These are phyloP conservation scores for Trichophyton verrucosum DNA, from an alignment of 2,329 filamentous ascomycete species.

Conservation along the genomic window DNA sequence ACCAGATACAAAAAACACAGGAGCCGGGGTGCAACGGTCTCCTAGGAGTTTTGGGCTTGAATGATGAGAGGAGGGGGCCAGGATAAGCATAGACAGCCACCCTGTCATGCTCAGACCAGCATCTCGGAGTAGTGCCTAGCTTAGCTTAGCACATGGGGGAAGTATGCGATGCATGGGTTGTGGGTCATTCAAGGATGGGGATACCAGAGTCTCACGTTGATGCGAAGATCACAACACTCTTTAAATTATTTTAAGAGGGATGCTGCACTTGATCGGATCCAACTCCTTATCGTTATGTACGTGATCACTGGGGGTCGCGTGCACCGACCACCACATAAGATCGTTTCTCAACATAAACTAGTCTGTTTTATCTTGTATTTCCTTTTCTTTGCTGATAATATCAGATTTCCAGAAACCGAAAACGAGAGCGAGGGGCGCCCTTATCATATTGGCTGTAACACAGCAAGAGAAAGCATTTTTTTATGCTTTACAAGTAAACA, in stretches of 20 bases:
- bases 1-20: background rate
- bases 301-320: background rate
- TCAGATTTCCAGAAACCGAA: background rate
- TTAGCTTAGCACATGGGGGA: slow-evolving; percentile 6
- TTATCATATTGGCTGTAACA: slow-evolving; percentile 1
- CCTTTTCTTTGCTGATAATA: background rate
- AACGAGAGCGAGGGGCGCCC: background rate
- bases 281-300: slow-evolving; percentile 1
- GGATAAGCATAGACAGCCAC: slow-evolving; percentile 5
- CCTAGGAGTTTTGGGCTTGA: background rate
- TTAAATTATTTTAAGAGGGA: slow-evolving; percentile 1
- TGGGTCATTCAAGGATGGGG: slow-evolving; percentile 1
- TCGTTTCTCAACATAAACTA: slow-evolving; percentile 1
- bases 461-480: background rate
- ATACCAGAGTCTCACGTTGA: slow-evolving; percentile 2
- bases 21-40: background rate
- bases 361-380: background rate
- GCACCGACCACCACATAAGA: background rate
- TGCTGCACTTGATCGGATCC: background rate
- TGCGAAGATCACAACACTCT: slow-evolving; percentile 4
- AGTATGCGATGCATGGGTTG: slow-evolving; percentile 3
- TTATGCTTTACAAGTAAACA: background rate
- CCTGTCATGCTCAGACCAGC: slow-evolving; percentile 6
- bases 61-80: background rate
- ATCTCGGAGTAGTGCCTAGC: slow-evolving; percentile 5